Evolutionary conservation across 2,329 filamentous ascomycete genomes (phyloP).

Genomic region (Clarireedia homoeocarpa): DNA sequence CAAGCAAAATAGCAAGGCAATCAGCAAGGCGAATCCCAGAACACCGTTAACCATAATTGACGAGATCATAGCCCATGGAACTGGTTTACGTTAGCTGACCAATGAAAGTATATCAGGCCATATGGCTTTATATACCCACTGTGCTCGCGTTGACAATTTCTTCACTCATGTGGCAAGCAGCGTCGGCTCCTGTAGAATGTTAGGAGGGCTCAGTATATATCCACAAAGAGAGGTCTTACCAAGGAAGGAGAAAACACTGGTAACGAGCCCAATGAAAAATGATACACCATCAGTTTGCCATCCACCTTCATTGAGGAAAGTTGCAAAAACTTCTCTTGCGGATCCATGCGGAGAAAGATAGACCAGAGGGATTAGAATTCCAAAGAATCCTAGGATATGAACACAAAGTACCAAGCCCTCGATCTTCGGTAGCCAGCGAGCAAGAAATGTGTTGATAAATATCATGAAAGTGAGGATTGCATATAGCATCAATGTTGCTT

Average conservation of each 20-base stretch:
- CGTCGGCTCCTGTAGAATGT: not conserved
- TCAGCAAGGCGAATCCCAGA: constrained; percentile 35
- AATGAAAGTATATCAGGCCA: constrained; percentile 14
- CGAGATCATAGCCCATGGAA: constrained; percentile 32
- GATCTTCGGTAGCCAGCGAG: constrained; percentile 32
- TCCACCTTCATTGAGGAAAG: constrained; percentile 26
- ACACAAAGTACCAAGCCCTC: constrained; percentile 37
- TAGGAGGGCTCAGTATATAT: too few relatives aligned
- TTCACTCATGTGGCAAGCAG: constrained; percentile 10
- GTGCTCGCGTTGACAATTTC: constrained; percentile 9
- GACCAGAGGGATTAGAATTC: constrained; percentile 34
- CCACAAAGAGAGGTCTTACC: not conserved
- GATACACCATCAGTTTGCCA: constrained; percentile 28
- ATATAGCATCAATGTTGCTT: constrained; percentile 35
- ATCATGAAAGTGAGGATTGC: constrained; percentile 33
- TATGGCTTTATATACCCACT: constrained; percentile 9
- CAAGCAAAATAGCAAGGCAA: constrained; percentile 31
- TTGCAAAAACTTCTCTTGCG: constrained; percentile 23
- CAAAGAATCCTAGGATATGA: constrained; percentile 38
- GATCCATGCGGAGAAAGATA: constrained; percentile 17
- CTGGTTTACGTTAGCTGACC: not conserved
- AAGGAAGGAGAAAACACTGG: constrained; percentile 4
- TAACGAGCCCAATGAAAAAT: constrained; percentile 30
- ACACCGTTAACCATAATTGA: constrained; percentile 39
- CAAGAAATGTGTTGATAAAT: constrained; percentile 37